A percentile compares a stretch with the other conserved stretches of the same genome.
Conservation (phyloP, 148 eudicot genomes). For the Agrostemma githago region DNA sequence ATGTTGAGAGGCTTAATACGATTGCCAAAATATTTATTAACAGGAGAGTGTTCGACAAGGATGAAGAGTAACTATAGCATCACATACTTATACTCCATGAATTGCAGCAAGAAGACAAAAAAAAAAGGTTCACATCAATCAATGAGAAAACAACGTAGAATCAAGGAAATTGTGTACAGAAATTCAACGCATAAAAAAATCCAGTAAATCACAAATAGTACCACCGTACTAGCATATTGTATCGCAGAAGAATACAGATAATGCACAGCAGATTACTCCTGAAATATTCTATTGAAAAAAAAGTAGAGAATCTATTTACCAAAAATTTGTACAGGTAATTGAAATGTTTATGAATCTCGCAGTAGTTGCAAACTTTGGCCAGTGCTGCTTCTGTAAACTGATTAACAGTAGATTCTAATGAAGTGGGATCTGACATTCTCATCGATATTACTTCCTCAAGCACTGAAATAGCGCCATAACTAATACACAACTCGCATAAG, state of each 20-base stretch:
- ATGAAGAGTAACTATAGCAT: conserved; percentile 7
- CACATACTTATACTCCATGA: not conserved
- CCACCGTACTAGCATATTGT: not conserved
- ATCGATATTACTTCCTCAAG: conserved; percentile 78
- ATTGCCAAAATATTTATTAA: not conserved
- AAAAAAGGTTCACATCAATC: not conserved
- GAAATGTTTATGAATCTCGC: conserved; percentile 85
- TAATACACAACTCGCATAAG: conserved; percentile 73
- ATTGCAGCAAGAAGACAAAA: conserved; percentile 3
- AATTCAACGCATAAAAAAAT: not conserved
- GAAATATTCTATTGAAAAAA: not conserved
- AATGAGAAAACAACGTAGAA: not conserved
- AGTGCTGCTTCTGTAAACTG: conserved; percentile 73
- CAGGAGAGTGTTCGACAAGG: not conserved
- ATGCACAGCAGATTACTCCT: not conserved
- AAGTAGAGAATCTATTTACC: conserved; percentile 38
- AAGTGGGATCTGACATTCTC: conserved; percentile 43
- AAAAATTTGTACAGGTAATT: conserved; percentile 83
- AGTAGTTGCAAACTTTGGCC: conserved; percentile 75
- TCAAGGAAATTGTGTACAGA: not conserved
- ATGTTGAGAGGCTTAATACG: too few species aligned
- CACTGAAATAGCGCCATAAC: conserved; percentile 80
- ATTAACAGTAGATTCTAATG: conserved; percentile 42
- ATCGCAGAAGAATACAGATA: conserved; percentile 1
- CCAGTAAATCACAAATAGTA: not conserved